A percentile compares a stretch with the other conserved stretches of the same genome.
These are phyloP conservation scores for Gracilariopsis chorda DNA, from an alignment of 23 red algal genomes.

Conservation along the genomic window DNA sequence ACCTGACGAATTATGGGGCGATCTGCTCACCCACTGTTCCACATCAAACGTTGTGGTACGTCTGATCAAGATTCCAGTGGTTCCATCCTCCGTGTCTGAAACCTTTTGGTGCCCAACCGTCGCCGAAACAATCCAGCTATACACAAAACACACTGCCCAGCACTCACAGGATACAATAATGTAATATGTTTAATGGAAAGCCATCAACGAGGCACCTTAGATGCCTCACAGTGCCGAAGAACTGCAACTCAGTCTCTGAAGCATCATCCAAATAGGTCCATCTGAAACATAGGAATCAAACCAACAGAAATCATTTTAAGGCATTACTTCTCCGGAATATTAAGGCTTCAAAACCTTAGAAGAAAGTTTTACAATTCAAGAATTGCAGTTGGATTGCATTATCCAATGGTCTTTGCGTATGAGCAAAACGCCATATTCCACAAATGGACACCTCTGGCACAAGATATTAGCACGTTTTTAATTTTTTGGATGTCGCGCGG, in stretches of 20 bases:
- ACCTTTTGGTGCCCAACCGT: not conserved
- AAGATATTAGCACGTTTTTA: too few relatives aligned
- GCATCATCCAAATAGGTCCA: not conserved
- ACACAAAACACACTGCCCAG: not conserved
- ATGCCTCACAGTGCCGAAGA: not conserved
- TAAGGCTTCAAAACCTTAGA: too few relatives aligned
- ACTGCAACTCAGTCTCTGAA: not conserved
- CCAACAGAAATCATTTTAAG: not conserved
- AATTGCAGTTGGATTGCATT: too few relatives aligned
- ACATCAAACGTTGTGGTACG: not conserved
- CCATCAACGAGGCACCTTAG: not conserved
- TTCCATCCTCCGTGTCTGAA: not conserved
- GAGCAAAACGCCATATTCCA: too few relatives aligned
- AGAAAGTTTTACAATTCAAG: too few relatives aligned
- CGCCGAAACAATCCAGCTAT: not conserved
- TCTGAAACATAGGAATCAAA: not conserved
- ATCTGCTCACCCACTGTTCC: not conserved
- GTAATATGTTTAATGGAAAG: not conserved
- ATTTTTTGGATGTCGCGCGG: too few relatives aligned
- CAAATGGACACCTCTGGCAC: too few relatives aligned
- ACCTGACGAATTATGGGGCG: not conserved
- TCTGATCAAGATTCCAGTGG: not conserved
- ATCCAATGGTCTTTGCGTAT: too few relatives aligned
- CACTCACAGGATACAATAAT: too few relatives aligned
- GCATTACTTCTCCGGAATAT: too few relatives aligned